These are phyloP conservation scores for Fusarium sp. DNA, from an alignment of 2,329 filamentous ascomycete genomes.

Conservation along the genomic window DNA sequence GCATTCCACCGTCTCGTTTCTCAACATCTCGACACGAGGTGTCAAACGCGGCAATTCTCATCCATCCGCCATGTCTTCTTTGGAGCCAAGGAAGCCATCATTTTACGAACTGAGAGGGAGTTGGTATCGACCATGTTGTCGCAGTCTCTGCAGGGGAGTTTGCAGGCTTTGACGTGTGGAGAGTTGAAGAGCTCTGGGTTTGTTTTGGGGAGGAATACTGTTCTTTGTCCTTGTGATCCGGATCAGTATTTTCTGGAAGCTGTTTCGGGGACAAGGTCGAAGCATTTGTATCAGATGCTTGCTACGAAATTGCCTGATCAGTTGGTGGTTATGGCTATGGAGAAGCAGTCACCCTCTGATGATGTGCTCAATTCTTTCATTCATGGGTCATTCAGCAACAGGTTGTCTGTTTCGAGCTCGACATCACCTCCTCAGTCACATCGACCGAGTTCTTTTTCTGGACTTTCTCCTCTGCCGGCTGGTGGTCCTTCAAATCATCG, in stretches of 20 bases:
- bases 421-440: not conserved
- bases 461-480: not conserved
- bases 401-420: not conserved
- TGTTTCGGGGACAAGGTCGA: not conserved
- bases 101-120: not conserved
- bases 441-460: constrained; percentile 5
- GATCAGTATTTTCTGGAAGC: constrained; percentile 17
- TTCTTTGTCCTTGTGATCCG: constrained; percentile 12
- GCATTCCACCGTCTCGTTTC: constrained; percentile 4
- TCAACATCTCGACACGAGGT: not conserved
- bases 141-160: not conserved
- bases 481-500: not conserved
- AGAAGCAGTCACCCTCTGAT: not conserved
- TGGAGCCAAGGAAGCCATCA: constrained; percentile 2
- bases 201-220: constrained; percentile 15
- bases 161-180: constrained; percentile 1
- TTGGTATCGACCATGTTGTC: not conserved
- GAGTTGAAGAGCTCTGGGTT: constrained; percentile 1
- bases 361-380: not conserved
- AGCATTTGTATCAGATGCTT: constrained; percentile 11
- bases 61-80: constrained; percentile 11
- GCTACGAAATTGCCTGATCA: not conserved
- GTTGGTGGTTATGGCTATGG: not conserved
- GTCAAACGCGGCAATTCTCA: constrained; percentile 3
- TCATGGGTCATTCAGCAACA: not conserved